Evolutionary conservation across 2,329 filamentous ascomycete genomes (phyloP).

Genomic region (Fusarium luffae): DNA sequence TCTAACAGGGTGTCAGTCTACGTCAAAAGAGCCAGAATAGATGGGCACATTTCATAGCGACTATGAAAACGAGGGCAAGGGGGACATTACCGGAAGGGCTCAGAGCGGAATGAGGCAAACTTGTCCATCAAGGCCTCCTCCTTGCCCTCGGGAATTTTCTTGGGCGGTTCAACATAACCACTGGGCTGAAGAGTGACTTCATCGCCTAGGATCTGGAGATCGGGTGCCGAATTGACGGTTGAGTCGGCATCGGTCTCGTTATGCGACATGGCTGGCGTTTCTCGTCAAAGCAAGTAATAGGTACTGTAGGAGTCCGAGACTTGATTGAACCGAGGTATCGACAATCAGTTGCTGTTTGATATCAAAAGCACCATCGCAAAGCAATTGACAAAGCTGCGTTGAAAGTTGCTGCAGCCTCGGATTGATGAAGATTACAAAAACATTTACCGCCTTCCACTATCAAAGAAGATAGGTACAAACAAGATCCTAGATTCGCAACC

Average conservation of each 20-base stretch:
- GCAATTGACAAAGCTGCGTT: conserved; percentile 17
- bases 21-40: too few relatives aligned
- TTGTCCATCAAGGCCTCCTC: conserved; percentile 81
- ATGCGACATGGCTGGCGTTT: conserved; percentile 46
- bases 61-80: background rate
- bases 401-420: conserved; percentile 1
- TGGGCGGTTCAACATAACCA: conserved; percentile 68
- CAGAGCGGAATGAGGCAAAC: conserved; percentile 85
- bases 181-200: conserved; percentile 79
- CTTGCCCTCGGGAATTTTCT: conserved; percentile 60
- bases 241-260: conserved; percentile 48
- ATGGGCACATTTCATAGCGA: background rate
- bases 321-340: conserved; percentile 22
- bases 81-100: conserved; percentile 66
- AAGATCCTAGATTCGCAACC: conserved; percentile 9
- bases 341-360: conserved; percentile 30
- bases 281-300: background rate
- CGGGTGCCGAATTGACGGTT: conserved; percentile 67
- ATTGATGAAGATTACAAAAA: conserved; percentile 17
- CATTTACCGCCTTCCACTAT: conserved; percentile 19
- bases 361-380: conserved; percentile 38
- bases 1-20: conserved; percentile 54
- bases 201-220: conserved; percentile 80
- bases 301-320: background rate
- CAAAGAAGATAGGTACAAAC: background rate